Evolutionary conservation across 1,284 basidiomycete genomes (phyloP).

Genomic region (Ganoderma boninense): DNA sequence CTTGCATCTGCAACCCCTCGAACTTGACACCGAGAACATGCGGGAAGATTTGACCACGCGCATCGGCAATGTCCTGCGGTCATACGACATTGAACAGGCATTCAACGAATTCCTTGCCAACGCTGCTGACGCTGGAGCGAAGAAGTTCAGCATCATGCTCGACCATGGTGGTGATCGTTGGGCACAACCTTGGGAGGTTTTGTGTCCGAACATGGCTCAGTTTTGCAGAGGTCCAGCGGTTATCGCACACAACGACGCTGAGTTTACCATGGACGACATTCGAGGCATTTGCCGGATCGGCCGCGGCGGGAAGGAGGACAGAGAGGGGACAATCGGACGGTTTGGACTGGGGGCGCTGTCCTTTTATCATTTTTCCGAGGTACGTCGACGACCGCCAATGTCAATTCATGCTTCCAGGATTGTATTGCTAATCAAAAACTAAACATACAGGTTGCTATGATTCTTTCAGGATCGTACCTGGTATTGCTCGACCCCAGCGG

Average conservation of each 20-base stretch:
- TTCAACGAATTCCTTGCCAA: constrained; percentile 60
- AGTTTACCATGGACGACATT: constrained; percentile 52
- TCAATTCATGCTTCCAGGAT: background rate
- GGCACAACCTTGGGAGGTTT: constrained; percentile 29
- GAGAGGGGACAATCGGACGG: constrained; percentile 51
- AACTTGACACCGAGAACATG: constrained; percentile 37
- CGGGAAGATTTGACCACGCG: constrained; percentile 40
- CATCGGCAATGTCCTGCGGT: constrained; percentile 41
- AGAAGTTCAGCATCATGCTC: constrained; percentile 46
- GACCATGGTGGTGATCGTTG: constrained; percentile 38
- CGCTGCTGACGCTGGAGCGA: constrained; percentile 56
- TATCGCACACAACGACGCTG: constrained; percentile 52
- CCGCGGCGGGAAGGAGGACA: constrained; percentile 51
- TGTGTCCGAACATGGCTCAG: constrained; percentile 43
- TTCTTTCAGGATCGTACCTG: constrained; percentile 51
- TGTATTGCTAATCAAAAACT: background rate
- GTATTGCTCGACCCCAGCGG: constrained; percentile 56
- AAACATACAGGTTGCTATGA: constrained; percentile 48
- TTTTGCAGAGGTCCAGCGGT: constrained; percentile 48
- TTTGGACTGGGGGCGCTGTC: constrained; percentile 59
- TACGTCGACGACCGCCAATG: constrained; percentile 31
- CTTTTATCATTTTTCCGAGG: constrained; percentile 60
- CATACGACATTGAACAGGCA: constrained; percentile 51
- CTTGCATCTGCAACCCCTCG: constrained; percentile 18
- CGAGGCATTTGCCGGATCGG: constrained; percentile 53